Evolutionary conservation across 73 alveolate genomes (phyloP).

Genomic region (Stentor coeruleus): DNA sequence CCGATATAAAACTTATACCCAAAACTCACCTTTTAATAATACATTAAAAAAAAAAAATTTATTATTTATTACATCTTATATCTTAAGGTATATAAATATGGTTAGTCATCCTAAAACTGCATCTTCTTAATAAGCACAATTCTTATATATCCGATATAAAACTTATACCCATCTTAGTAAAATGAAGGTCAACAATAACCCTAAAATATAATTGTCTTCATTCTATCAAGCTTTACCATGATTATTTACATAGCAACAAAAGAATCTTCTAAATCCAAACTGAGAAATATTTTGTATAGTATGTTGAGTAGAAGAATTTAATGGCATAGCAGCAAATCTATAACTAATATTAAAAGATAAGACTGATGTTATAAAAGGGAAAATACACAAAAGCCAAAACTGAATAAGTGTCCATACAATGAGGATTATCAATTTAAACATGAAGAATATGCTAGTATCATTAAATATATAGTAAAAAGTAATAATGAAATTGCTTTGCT

Average conservation of each 20-base stretch:
- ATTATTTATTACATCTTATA: no score
- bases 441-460: background rate
- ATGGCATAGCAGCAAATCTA: background rate
- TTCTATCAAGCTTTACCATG: background rate
- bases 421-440: background rate
- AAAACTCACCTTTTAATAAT: no score
- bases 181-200: background rate
- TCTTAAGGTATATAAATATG: background rate
- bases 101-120: no score
- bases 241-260: no score
- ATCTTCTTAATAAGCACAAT: no score
- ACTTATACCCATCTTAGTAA: background rate
- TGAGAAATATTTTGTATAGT: no score
- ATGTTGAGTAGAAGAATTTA: background rate
- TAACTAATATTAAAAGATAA: no score
- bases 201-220: background rate
- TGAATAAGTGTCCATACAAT: background rate
- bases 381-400: background rate
- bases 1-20: no score
- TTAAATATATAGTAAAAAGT: no score
- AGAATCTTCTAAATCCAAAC: background rate
- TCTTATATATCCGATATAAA: no score
- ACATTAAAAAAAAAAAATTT: no score
- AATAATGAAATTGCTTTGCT: no score
- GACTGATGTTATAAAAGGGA: background rate